Conservation (phyloP, 495 filamentous ascomycete species). For the Amphirosellinia nigrospora region DNA sequence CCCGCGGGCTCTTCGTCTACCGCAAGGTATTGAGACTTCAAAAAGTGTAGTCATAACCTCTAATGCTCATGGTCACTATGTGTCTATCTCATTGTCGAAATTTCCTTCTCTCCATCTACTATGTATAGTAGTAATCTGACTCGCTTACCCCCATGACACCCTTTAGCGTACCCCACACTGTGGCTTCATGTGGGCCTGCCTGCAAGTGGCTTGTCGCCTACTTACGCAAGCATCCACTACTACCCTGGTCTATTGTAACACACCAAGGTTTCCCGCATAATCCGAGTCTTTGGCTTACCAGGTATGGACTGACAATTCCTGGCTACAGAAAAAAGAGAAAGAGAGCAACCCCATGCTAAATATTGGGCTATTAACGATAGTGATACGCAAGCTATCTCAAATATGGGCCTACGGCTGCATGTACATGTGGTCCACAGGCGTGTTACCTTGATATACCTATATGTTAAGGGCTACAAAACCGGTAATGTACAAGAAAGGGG, state of each 20-base stretch:
- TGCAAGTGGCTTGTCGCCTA: conserved; percentile 10
- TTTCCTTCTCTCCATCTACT: background rate
- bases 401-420: conserved; percentile 7
- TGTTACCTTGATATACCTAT: conserved; percentile 1
- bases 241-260: conserved; percentile 13
- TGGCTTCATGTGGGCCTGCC: conserved; percentile 18
- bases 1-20: background rate
- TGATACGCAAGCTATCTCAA: background rate
- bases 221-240: conserved; percentile 18
- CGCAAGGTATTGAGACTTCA: background rate
- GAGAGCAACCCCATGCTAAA: background rate
- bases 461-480: conserved; percentile 3
- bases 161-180: conserved; percentile 19
- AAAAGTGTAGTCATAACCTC: background rate
- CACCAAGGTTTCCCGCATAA: conserved; percentile 13
- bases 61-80: background rate
- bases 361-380: background rate
- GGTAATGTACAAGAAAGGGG: background rate
- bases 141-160: conserved; percentile 18
- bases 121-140: conserved; percentile 1
- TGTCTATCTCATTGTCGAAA: background rate
- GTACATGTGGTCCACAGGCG: conserved; percentile 7
- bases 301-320: background rate
- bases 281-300: background rate
- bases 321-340: background rate